Evolutionary conservation across 805 yeast species (phyloP), one percentile per base, ranked within the genome.

Genomic region (Candida yuanshanica): DNA sequence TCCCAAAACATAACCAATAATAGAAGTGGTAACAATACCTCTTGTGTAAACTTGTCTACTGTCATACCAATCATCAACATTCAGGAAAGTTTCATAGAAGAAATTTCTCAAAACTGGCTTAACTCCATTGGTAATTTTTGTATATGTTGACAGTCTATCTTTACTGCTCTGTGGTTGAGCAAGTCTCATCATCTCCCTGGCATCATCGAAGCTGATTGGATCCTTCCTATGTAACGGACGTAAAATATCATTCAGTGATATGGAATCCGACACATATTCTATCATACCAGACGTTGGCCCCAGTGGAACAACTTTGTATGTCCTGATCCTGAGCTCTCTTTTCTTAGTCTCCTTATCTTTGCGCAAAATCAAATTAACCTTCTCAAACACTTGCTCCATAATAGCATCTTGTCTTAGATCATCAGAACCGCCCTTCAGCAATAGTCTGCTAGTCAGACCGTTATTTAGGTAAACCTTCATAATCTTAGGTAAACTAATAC

Each of bases 321-420:
- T 89, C 37, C 95, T 64, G 1, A 93, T 74, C 4, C 74, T 66
- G 43, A 91, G 64, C 2, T 67, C 61, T n/a, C 90, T 60, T 38
- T 64, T 70, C 20, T 79, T 59, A 0, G 91, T 70, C 24, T 74
- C 75, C 39, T 70, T 69, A 53, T 85, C 79, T 20, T 65, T 65
- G 10, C 51, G 59, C 41, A 91, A 70, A 27, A 88, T 73, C 12
- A 68, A 62, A 54, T 90, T 89, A 13, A 89, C 96, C 53, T 89
- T 86, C 17, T 74, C 83, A 60, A 95, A 93, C 2, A 91, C 98
- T 58, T 93, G 98, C 59, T 91, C 95, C 99, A 93, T 95, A 42
- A 93, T 87, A 0, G 95, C 85, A 63, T 93, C 99, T 62, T 95
- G 99, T 38, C 98, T 68, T 39, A 93, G 65, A 62, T 93, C 99